Evolutionary conservation across 177 flowering plant species (phyloP), one percentile per base, ranked within the genome.

Genomic region (Vitis hybrid): DNA sequence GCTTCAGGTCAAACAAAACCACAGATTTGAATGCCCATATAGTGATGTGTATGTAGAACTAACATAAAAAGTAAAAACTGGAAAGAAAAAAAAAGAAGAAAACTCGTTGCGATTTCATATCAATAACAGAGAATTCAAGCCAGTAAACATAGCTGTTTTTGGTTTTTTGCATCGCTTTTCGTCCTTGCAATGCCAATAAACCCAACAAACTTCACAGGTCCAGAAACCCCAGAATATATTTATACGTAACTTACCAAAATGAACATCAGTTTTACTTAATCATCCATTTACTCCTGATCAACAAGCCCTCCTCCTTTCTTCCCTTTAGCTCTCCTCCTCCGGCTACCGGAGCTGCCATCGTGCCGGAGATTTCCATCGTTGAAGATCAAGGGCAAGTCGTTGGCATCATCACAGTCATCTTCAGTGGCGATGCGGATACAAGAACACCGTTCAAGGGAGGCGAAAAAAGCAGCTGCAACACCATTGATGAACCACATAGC

Each of bases 401-500:
- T 78, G 34, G 76, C 78, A 4, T 81, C 90, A 12, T 81, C 88
- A 10, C 77, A 71, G 48, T 86, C 93, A 15, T 83, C 95, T 19
- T 62, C 66, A 7, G 94, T 88, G 39, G 84, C 78, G 7, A 92
- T 86, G 2, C 85, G 84, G 65, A 92, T 83, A 79, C 97, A 92
- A 55, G 91, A 91, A 71, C 94, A 92, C n/a, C 88, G 68, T 59
- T 90, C 90, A 2, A 92, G 72, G 18, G 97, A 92, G 0, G 87
- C 92, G 20, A 92, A 92, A 63, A 92, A 92, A 1, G 89, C 92
- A 2, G 80, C 50, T 0, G 90, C 75, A 1, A 92, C 77, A n/a
- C 97, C 86, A 59, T 84, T 85, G 74, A 87, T 62, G 78, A 92
- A 68, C 97, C 97, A 89, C 84, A 74, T 80, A 10, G 91, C 94